Evolutionary conservation across 176 grass and related monocot species (phyloP).

Genomic region (Hyparrhenia diplandra): DNA sequence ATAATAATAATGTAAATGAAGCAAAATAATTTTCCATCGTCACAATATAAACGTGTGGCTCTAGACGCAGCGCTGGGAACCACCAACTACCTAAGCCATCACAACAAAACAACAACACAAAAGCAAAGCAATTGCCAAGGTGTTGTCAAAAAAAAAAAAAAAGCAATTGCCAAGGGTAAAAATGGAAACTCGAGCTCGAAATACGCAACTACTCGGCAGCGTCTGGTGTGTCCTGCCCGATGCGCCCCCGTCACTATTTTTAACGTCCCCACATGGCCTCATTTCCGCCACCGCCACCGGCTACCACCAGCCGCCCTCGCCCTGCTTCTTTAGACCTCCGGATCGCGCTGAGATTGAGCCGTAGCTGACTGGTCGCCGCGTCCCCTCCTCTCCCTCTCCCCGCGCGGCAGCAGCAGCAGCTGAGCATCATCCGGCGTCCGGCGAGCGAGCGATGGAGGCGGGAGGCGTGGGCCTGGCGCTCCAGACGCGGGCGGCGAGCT

Average conservation of each 20-base stretch:
- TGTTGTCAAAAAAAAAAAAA: neutral
- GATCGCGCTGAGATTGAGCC: neutral
- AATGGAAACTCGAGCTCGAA: neutral
- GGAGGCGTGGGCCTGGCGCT: conserved; percentile 28
- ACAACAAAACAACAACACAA: neutral
- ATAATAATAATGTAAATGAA: too few species aligned
- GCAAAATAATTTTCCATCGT: neutral
- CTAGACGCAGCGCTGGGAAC: neutral
- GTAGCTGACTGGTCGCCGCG: neutral
- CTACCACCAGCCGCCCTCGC: neutral
- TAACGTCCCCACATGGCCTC: conserved; percentile 24
- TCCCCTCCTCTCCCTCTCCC: neutral
- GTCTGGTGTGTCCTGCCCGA: conserved; percentile 7
- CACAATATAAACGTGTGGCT: neutral
- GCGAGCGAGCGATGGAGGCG: conserved; percentile 29
- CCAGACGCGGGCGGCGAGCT: conserved; percentile 32
- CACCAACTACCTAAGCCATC: neutral
- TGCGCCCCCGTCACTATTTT: conserved; percentile 7
- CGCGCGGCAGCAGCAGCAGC: neutral
- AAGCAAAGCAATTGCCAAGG: neutral
- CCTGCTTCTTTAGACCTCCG: neutral
- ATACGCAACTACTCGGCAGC: conserved; percentile 53
- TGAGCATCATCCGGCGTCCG: neutral
- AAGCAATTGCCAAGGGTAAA: neutral
- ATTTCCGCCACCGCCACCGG: neutral